Base-by-base conservation (phyloP, 805 yeast species). In the Candida gorgasii region DNA sequence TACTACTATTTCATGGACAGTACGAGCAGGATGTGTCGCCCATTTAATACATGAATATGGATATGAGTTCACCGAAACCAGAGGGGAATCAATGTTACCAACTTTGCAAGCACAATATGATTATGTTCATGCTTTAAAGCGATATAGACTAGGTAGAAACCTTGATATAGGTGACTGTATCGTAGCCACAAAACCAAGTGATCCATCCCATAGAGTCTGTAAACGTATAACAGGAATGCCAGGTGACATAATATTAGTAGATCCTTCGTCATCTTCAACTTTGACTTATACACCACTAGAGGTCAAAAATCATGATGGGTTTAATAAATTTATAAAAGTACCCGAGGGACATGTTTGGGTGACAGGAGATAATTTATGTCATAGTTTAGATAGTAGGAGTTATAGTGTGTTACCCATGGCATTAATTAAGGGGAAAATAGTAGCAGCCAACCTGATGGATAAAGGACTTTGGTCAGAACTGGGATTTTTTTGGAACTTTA, bases 291-390 rank as follows among this genome's bases (percentile, higher is more conserved):
- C 58, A 6, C 53, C 62, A 2, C 30, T 51, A 2, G 61, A 62
- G 36, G 48, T 52, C 5, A 45, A 55, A 1, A 52, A 48, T 20
- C 59, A 69, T 42, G 75, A 72, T 47, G 75, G 73, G 7, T 71
- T 58, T 49, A 72, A 78, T 55, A 76, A 78, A 43, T 88, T 72
- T 60, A 81, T 92, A 7, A 72, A 69, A 43, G 90, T 93, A 0
- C 99, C 99, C 1, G 79, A 82, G 51, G 99, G 99, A 2, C 99
- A 93, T 63, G 86, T 88, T 36, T 93, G 98, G 98, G 84, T 90
- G 3, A 89, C 97, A 0, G 99, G 99, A 1, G 99, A 93, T 57
- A 93, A 93, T 57, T 63, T 92, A 44, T 76, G 88, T 19, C 89
- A 84, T 51, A 87, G 96, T 15, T 67, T 90, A 36, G 99, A 93